Evolutionary conservation across 177 flowering plant species (phyloP).

Genomic region (Tripterygium wilfordii): DNA sequence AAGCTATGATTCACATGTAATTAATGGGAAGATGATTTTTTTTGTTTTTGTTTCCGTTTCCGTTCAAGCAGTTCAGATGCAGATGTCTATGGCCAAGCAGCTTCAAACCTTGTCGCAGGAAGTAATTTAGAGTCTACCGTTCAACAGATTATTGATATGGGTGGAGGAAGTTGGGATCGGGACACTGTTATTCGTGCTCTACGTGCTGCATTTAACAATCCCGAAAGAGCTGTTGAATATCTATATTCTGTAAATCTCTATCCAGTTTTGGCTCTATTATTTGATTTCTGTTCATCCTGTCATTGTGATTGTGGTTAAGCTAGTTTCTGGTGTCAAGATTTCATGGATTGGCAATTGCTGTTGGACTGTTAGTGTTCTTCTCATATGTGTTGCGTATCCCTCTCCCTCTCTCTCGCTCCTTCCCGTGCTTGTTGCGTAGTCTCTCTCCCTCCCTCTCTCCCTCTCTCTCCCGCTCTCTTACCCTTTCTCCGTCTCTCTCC

Average conservation of each 20-base stretch:
- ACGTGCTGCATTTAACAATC: slow-evolving; percentile 70
- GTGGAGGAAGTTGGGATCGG: slow-evolving; percentile 69
- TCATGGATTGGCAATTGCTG: no score
- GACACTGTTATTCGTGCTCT: slow-evolving; percentile 62
- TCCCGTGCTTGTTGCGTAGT: no score
- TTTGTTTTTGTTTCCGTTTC: background rate
- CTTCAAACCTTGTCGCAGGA: slow-evolving; percentile 64
- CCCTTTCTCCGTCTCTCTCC: background rate
- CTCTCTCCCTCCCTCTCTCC: background rate
- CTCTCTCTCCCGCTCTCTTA: background rate
- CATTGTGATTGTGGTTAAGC: background rate
- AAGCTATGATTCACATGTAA: background rate
- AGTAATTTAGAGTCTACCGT: slow-evolving; percentile 38
- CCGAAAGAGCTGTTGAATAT: slow-evolving; percentile 72
- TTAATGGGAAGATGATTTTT: background rate
- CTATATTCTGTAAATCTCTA: slow-evolving; percentile 49
- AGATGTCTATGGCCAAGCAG: slow-evolving; percentile 55
- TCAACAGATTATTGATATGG: slow-evolving; percentile 67
- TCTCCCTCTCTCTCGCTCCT: no score
- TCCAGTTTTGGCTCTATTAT: background rate
- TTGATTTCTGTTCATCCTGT: no score
- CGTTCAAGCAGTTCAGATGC: slow-evolving; percentile 23
- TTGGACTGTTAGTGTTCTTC: no score
- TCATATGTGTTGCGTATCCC: no score
- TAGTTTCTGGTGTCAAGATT: no score